Conservation (phyloP, 139 green algal genomes). For the Closterium sp. region DNA sequence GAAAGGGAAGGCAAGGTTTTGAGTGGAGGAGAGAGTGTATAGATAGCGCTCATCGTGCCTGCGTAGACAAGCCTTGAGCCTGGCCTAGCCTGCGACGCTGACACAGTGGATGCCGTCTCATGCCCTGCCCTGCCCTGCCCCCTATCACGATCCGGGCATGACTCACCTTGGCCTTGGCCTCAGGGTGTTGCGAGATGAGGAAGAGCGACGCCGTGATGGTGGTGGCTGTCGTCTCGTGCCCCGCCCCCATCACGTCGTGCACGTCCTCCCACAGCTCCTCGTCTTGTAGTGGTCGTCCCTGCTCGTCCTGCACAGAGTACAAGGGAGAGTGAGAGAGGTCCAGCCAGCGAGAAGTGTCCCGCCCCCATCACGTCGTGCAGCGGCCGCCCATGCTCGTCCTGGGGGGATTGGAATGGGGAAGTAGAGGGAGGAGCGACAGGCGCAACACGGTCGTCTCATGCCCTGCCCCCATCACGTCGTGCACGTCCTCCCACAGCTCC, state of each 20-base stretch:
- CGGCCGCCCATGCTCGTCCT: background rate
- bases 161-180: constrained; percentile 55
- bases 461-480: constrained; percentile 72
- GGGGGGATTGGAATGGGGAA: no score
- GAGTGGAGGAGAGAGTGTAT: background rate
- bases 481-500: constrained; percentile 74
- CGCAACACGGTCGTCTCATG: constrained; percentile 76
- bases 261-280: constrained; percentile 75
- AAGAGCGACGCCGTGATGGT: constrained; percentile 64
- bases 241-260: constrained; percentile 72
- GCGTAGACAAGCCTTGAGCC: no score
- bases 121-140: no score
- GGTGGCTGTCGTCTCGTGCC: constrained; percentile 73
- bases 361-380: constrained; percentile 73
- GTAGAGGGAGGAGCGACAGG: no score
- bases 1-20: background rate
- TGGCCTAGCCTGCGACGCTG: no score
- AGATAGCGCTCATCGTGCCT: background rate
- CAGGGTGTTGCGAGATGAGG: constrained; percentile 60
- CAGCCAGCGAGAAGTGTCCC: no score
- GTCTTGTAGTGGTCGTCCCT: constrained; percentile 58
- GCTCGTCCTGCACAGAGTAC: constrained; percentile 53
- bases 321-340: background rate
- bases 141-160: no score
- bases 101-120: no score